These are phyloP conservation scores for Eruca vesicaria DNA, from an alignment of 441 rosid genomes.

Conservation along the genomic window DNA sequence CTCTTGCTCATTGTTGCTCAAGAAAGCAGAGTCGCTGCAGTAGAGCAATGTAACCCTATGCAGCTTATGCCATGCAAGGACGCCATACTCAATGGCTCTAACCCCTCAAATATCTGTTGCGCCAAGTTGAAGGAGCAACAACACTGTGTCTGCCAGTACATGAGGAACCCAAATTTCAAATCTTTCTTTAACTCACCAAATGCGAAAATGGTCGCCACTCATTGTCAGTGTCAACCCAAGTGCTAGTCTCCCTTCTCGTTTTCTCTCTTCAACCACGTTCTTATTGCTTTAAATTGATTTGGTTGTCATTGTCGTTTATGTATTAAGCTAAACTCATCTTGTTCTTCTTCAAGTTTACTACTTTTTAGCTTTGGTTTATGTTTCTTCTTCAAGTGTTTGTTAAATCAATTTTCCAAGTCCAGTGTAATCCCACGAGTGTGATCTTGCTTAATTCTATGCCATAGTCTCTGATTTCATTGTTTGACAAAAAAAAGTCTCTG, in stretches of 20 bases:
- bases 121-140: slow-evolving; percentile 67
- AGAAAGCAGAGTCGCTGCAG: slow-evolving; percentile 28
- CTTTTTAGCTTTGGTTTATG: background rate
- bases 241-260: slow-evolving; percentile 37
- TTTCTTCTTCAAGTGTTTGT: background rate
- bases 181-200: slow-evolving; percentile 68
- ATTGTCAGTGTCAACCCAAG: slow-evolving; percentile 77
- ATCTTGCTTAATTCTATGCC: too few species aligned
- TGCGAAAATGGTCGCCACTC: slow-evolving; percentile 74
- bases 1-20: slow-evolving; percentile 6
- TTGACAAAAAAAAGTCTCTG: background rate
- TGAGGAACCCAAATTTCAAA: slow-evolving; percentile 60
- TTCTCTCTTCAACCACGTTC: background rate
- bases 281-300: background rate
- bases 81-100: slow-evolving; percentile 58
- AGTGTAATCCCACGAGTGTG: too few species aligned
- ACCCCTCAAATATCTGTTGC: slow-evolving; percentile 67
- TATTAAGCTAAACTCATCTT: background rate
- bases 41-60: slow-evolving; percentile 59
- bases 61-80: slow-evolving; percentile 66
- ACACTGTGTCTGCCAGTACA: slow-evolving; percentile 89
- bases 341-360: background rate
- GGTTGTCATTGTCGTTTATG: background rate
- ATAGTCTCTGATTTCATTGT: background rate
- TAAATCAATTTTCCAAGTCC: background rate